Evolutionary conservation across 106 monocot species (phyloP), one percentile per base, ranked within the genome.

Genomic region (Dioscorea alata): DNA sequence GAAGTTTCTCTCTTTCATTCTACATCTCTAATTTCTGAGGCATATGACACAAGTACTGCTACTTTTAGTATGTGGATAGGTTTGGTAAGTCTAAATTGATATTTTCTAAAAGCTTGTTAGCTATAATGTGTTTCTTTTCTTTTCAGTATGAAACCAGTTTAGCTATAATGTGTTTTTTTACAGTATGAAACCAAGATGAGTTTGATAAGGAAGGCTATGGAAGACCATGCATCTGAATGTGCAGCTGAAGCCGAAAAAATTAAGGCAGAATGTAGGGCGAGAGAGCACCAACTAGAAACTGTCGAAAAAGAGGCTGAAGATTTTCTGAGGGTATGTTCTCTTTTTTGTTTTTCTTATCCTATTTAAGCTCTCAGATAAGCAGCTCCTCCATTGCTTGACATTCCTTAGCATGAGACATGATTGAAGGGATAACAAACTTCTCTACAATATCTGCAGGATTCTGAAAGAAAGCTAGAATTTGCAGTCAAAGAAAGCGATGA

Each of bases 231-330:
- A 68, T 82, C 79, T 22, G 74, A 12, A 59, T 97, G 71, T 62
- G 66, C 75, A 67, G 66, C 74, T 49, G 89, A 89, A 74, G 64
- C 67, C 48, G 73, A 80, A 64, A 78, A 64, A 66, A 67, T 79
- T 32, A 74, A 51, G 60, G 65, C 65, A 24, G 82, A 83, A 12
- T 33, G 70, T 20, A 33, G 48, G 20, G 49, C 12, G 14, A 92
- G 83, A 77, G 79, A 78, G 21, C 59, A 69, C 20, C 73, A 87
- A 50, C 50, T 92, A 34, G 65, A 49, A 31, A 71, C 69, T 8
- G 54, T 80, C 50, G 89, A 92, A 73, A 86, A 76, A 67, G 84
- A 92, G 58, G 84, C 86, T 7, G 72, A 84, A 49, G 80, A 85
- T 14, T 88, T 81, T 75, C 57, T 86, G 5, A 86, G 83, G 85